Evolutionary conservation across 768 basidiomycete genomes (phyloP), one percentile per base, ranked within the genome.

Genomic region (Tulasnella sp.): DNA sequence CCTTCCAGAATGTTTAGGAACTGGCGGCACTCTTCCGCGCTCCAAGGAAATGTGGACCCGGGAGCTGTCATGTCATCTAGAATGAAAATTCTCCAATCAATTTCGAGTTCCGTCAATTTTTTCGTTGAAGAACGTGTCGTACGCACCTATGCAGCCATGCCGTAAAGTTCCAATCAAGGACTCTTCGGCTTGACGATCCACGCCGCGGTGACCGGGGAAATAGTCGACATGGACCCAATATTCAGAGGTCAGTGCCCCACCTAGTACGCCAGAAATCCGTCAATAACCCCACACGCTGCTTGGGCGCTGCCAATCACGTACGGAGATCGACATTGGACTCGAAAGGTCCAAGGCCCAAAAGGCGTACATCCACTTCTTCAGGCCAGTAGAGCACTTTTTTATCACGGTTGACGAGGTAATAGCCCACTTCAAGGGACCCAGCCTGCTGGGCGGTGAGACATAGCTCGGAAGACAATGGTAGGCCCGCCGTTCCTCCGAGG

Each of bases 211-310:
- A 0, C 11, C 31, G 17, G 72, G 72, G 34, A 29, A 52, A 36
- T 73, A 58, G 25, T 73, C 72, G 3, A 73, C 45, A 45, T 73
- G 72, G n/a, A 52, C 36, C 72, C 72, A 73, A 40, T 73, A 73
- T 36, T 73, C 72, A 17, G 72, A 45, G 36, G 34, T 73, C 40
- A 73, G 29, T 6, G 34, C 29, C 4, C 37, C 37, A 29, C 49
- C 72, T 73, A 36, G 2, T 12, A 14, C 1, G n/a, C 6, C 29
- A 15, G 15, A 58, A 42, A 45, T 37, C 3, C 5, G 42, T 34
- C 49, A 17, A 72, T 14, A 40, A 15, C 5, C 1, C 7, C 31
- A 72, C 17, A 42, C 25, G 11, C 14, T 31, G 9, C 36, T 22
- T 37, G 7, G 12, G 6, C 3, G 49, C 6, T 49, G 5, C 19